Evolutionary conservation across 2,329 filamentous ascomycete genomes (phyloP), one percentile per base, ranked within the genome.

Genomic region (Cadophora gregata): DNA sequence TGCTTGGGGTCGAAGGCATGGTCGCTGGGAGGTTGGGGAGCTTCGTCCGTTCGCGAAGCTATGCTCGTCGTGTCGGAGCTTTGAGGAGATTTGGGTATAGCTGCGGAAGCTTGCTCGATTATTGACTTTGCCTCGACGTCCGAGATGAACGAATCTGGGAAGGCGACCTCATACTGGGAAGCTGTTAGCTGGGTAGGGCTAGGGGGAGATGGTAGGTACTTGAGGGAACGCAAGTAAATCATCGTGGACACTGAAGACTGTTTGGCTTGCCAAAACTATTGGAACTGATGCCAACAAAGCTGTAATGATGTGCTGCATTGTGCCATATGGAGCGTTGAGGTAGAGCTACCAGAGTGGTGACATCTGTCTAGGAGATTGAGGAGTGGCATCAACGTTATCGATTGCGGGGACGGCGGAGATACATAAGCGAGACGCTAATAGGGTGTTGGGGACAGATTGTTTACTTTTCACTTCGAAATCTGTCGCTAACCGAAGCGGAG

Each of bases 151-250:
- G 85, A 82, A 51, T 89, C 83, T 4, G 86, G 84, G 76, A 90
- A 90, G 50, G 84, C 75, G 53, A 93, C 81, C 76, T 90, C 85
- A 76, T 88, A 92, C 86, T 92, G 76, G 58, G 47, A 36, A 42
- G 36, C 61, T 68, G 65, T 76, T 69, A 74, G 71, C 50, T 65
- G 19, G 21, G 61, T 53, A 59, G 50, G 58, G 60, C 19, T 12
- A 56, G 21, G 5, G n/a, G 42, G 21, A 59, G 45, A 60, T 59
- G 33, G 29, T 7, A 27, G 78, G 67, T 81, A 90, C 88, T 80
- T 91, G 88, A 21, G 90, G 90, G 77, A 86, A 91, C 19, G 90
- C 90, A 62, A 92, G 82, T 31, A 93, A 77, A 75, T 93, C 90
- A 78, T 92, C 90, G 71, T 90, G 85, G 19, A 92, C 88, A 76